These are phyloP conservation scores for Adansonia madagascariensis DNA, from an alignment of 441 rosid species.

Conservation along the genomic window DNA sequence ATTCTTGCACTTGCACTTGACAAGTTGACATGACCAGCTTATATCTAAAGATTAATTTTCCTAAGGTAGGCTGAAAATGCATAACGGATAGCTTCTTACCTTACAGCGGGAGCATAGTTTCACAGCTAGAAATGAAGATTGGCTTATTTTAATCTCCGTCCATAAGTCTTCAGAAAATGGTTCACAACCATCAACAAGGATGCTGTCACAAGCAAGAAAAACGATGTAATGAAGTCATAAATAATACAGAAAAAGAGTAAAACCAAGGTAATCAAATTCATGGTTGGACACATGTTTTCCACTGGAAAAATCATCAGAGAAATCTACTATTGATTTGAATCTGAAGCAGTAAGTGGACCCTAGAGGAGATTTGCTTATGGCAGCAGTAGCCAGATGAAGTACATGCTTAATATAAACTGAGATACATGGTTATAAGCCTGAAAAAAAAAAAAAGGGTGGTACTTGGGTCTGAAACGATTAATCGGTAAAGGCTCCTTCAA, in stretches of 20 bases:
- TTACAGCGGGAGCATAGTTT: constrained; percentile 81
- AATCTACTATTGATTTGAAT: constrained; percentile 5
- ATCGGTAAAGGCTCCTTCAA: constrained; percentile 74
- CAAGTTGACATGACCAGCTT: constrained; percentile 10
- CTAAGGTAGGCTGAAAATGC: neutral
- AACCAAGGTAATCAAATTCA: neutral
- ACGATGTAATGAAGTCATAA: constrained; percentile 15
- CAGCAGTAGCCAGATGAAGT: neutral
- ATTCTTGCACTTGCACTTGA: neutral
- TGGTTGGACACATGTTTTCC: neutral
- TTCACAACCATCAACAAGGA: constrained; percentile 75
- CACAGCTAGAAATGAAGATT: constrained; percentile 60
- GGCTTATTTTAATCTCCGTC: constrained; percentile 62
- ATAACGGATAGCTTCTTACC: constrained; percentile 41
- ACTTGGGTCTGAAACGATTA: constrained; percentile 93
- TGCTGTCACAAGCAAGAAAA: constrained; percentile 46
- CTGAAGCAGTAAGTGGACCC: neutral
- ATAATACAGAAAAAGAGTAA: neutral
- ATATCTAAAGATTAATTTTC: neutral
- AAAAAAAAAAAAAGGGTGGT: constrained; percentile 21
- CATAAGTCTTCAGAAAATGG: constrained; percentile 87
- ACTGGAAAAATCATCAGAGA: constrained; percentile 7
- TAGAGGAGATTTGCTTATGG: neutral
- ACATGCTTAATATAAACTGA: neutral
- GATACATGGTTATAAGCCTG: constrained; percentile 1